Conservation (phyloP, 768 basidiomycete genomes). For the Neoboletus subvelutipes region DNA sequence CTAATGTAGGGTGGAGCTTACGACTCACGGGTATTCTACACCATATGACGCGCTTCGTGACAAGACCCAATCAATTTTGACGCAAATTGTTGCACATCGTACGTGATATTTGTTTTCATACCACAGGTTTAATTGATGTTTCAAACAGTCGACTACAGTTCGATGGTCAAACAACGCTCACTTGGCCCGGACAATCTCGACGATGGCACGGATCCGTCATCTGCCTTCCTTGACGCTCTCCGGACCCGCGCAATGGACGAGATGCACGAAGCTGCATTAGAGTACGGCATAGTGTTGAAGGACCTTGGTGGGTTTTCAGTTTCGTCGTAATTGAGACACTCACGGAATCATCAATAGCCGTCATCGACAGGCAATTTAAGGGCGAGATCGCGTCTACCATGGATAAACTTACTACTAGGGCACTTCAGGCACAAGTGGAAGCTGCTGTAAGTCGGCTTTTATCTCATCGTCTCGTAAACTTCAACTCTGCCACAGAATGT, state of each 20-base stretch:
- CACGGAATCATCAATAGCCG: conserved; percentile 46
- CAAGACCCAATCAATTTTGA: conserved; percentile 85
- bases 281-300: conserved; percentile 81
- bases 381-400: conserved; percentile 83
- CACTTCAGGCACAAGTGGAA: conserved; percentile 84
- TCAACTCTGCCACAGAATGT: conserved; percentile 54
- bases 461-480: not conserved
- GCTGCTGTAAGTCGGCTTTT: conserved; percentile 56
- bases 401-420: conserved; percentile 83
- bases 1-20: conserved; percentile 50
- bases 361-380: conserved; percentile 87
- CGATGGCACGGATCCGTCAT: conserved; percentile 65
- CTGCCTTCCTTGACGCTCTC: conserved; percentile 80
- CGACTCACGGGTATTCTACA: conserved; percentile 81
- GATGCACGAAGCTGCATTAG: conserved; percentile 74
- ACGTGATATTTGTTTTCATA: conserved; percentile 29
- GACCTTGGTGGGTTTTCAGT: conserved; percentile 56
- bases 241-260: conserved; percentile 86
- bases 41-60: conserved; percentile 77
- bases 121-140: not conserved
- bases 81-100: conserved; percentile 82
- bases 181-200: conserved; percentile 74
- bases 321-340: not conserved
- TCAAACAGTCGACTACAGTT: conserved; percentile 48
- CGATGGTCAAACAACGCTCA: conserved; percentile 78